Evolutionary conservation across 768 basidiomycete species (phyloP), one percentile per base, ranked within the genome.

Genomic region (Boletellus emodensis): DNA sequence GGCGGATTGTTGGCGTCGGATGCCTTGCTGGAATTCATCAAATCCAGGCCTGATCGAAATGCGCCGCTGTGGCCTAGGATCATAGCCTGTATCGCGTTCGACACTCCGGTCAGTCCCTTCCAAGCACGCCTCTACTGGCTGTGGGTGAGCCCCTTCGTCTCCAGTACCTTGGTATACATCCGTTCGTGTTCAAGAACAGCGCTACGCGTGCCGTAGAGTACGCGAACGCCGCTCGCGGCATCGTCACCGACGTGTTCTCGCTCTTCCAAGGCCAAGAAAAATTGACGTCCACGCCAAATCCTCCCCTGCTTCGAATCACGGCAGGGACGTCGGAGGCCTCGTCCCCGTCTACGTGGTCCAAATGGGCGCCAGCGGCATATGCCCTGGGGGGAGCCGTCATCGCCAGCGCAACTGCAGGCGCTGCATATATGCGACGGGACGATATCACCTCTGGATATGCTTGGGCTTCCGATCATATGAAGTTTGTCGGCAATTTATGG

Each of bases 1-100:
- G 94, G 94, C 18, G 94, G 94, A 3, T 71, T 96, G 18, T 76
- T 97, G 3, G 86, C 86, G 24, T 90, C 94, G 2, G 94, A 97
- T 60, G 81, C 88, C 4, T 69, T 93, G 28, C 67, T 85, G 24
- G 87, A 84, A 61, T 87, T 96, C 51, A 71, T 81, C 33, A 75
- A 79, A 14, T 75, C 84, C 28, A 76, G 87, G 18, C 82, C 87
- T 6, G 84, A 90, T 56, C 71, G 71, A 44, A 63, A 68, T 11
- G 82, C 82, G 3, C 83, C 87, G 0, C 67, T 95, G 5, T 97
- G 94, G 94, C 94, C 94, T 2, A 83, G 80, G 45, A 87, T 96
- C 48, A 78, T 94, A 20, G 93, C 85, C 1, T 85, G 83, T 54
- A 72, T 92, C 41, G 86, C 93, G 6, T 95, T 87, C 61, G 94